Evolutionary conservation across 176 grass and related monocot genomes (phyloP).

Genomic region (Paspalum vaginatum): DNA sequence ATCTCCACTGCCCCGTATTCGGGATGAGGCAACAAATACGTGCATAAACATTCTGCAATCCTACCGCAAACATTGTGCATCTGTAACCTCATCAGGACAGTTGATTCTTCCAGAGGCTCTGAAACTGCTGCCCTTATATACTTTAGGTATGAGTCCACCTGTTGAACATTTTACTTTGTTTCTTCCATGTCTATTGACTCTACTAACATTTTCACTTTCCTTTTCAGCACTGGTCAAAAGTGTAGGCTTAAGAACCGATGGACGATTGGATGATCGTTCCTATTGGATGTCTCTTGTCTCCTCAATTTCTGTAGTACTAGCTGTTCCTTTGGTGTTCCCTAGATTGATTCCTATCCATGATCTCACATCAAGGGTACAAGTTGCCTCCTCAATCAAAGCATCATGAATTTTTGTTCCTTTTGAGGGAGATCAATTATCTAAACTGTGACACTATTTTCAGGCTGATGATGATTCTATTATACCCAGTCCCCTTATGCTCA

Average conservation of each 20-base stretch:
- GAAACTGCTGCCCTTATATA: slow-evolving; percentile 89
- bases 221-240: slow-evolving; percentile 78
- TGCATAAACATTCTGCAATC: slow-evolving; percentile 88
- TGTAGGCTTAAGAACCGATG: slow-evolving; percentile 80
- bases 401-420: neutral
- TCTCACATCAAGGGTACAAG: slow-evolving; percentile 62
- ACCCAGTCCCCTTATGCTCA: slow-evolving; percentile 64
- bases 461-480: slow-evolving; percentile 66
- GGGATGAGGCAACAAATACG: slow-evolving; percentile 73
- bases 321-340: slow-evolving; percentile 85
- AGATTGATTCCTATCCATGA: slow-evolving; percentile 87
- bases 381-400: neutral
- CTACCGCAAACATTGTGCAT: slow-evolving; percentile 82
- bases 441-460: slow-evolving; percentile 45
- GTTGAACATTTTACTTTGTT: slow-evolving; percentile 19
- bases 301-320: slow-evolving; percentile 61
- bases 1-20: slow-evolving; percentile 57
- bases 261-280: slow-evolving; percentile 73
- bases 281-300: slow-evolving; percentile 70
- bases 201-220: slow-evolving; percentile 33
- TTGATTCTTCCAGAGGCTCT: slow-evolving; percentile 91
- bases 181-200: neutral
- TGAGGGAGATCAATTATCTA: slow-evolving; percentile 14
- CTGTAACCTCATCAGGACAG: slow-evolving; percentile 81
- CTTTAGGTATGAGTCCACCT: slow-evolving; percentile 55